Base-by-base conservation (phyloP, 2,329 filamentous ascomycete species). In the Ophiocordyceps camponoti-rufipedis region DNA sequence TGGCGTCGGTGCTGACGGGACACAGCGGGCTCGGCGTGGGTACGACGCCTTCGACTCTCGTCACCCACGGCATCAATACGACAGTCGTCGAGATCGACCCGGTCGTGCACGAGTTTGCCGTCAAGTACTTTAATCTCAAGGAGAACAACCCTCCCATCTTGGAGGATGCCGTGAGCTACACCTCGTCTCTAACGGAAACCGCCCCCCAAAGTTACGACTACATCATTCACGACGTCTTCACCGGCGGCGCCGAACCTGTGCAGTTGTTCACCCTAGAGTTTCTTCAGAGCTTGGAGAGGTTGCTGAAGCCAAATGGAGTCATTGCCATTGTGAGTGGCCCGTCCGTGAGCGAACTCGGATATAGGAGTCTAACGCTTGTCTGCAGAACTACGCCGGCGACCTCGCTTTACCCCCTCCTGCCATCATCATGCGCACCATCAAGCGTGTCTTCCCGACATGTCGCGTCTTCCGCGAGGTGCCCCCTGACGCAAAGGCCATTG, bases 171-270 rank as follows among this genome's bases (percentile, higher is more conserved):
- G 77, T 87, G 3, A 64, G 66, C n/a, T 94, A 79, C 60, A 72
- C 77, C 16, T 61, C 67, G 42, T 56, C 63, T 45, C 57, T 71
- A 43, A 66, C 66, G 46, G 56, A 62, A 44, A 53, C 63, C 28
- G 54, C 65, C 47, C 59, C 62, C 8, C 60, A 67, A 42, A 68
- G 68, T 28, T 98, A 82, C 60, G 82, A 95, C 64, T 96, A 94
- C 66, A 91, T 98, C 56, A 73, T 98, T 45, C 91, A 98, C 60
- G 91, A 98, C 54, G 91, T 98, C 23, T 98, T 98, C 60, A 98
- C 91, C 1, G 91, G 91, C 23, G 91, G 91, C 45, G 88, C 87
- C 0, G 91, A 96, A 60, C 91, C 91, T 0, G 77, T 88, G 3
- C 70, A 80, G 8, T 75, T 98, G 8, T 98, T 98, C 63, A 96